Evolutionary conservation across 345 rosid species (phyloP).

Genomic region (Physaria fendleri): DNA sequence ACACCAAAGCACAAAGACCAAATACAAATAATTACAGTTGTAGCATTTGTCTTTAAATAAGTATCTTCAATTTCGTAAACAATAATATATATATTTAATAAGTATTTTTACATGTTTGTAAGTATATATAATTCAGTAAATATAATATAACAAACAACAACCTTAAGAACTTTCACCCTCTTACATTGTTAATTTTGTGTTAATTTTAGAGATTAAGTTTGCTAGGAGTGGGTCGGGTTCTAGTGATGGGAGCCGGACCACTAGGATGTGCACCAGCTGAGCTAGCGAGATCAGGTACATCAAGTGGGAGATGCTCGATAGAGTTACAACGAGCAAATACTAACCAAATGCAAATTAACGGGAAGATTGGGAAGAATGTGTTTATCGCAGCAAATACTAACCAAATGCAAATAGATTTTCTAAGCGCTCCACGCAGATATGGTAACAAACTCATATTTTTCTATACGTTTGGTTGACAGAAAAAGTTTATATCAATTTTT

Average conservation of each 20-base stretch:
- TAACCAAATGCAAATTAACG: constrained; percentile 47
- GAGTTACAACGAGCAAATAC: constrained; percentile 56
- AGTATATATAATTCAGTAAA: no score
- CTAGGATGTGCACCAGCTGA: constrained; percentile 81
- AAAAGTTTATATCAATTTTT: not conserved
- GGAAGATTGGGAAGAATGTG: constrained; percentile 30
- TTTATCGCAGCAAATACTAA: constrained; percentile 52
- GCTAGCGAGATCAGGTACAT: constrained; percentile 43
- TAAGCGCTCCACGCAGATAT: constrained; percentile 45
- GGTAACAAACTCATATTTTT: constrained; percentile 33
- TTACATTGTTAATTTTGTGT: not conserved
- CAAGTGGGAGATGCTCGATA: constrained; percentile 45
- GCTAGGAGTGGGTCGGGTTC: constrained; percentile 70
- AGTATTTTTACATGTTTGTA: no score
- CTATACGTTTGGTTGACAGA: not conserved
- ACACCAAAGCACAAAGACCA: no score
- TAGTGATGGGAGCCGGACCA: constrained; percentile 88
- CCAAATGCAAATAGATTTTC: constrained; percentile 44
- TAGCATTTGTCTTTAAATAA: no score
- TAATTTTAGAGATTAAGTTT: constrained; percentile 43
- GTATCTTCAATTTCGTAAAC: no score
- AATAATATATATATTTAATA: no score
- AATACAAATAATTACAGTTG: no score
- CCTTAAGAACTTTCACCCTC: not conserved
- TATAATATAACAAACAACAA: no score